These are phyloP conservation scores for Talaromyces sp. DNA, from an alignment of 2,329 filamentous ascomycete genomes.

Conservation along the genomic window DNA sequence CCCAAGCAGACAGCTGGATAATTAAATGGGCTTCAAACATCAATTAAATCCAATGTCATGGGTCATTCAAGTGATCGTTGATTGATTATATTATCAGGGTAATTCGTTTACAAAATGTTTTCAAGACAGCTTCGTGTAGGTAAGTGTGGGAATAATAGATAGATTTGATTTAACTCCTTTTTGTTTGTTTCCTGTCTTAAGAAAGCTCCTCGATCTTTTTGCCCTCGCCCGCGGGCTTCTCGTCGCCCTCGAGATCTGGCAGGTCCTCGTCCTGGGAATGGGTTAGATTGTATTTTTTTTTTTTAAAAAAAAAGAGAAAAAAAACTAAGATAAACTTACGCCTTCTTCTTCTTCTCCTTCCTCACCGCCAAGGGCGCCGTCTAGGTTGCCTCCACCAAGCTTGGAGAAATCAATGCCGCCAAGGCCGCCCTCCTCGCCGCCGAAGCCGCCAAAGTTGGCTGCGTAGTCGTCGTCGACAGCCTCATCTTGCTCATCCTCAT, in stretches of 20 bases:
- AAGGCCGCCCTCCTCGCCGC: conserved; percentile 62
- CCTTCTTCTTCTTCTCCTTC: conserved; percentile 36
- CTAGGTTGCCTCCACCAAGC: conserved; percentile 51
- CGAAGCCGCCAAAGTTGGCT: conserved; percentile 48
- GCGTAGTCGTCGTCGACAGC: conserved; percentile 69
- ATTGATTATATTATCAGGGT: not conserved
- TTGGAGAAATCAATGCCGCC: conserved; percentile 93
- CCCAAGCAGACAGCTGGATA: too few relatives aligned
- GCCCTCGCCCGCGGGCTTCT: conserved; percentile 22
- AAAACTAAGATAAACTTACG: not conserved
- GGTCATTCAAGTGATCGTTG: not conserved
- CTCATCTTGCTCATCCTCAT: conserved; percentile 97
- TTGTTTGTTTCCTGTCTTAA: conserved; percentile 12
- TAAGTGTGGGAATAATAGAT: not conserved
- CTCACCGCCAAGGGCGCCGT: conserved; percentile 16
- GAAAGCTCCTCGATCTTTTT: conserved; percentile 36
- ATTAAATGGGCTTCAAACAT: too few relatives aligned
- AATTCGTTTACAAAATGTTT: not conserved
- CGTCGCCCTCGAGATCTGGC: conserved; percentile 68
- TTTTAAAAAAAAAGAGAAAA: not conserved
- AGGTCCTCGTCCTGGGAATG: conserved; percentile 66
- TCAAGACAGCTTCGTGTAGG: not conserved
- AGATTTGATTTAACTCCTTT: not conserved
- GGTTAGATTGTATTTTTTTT: not conserved
- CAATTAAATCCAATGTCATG: too few relatives aligned